Base-by-base conservation (phyloP, 1,139 yeast species). In the Candida freyschussii region DNA sequence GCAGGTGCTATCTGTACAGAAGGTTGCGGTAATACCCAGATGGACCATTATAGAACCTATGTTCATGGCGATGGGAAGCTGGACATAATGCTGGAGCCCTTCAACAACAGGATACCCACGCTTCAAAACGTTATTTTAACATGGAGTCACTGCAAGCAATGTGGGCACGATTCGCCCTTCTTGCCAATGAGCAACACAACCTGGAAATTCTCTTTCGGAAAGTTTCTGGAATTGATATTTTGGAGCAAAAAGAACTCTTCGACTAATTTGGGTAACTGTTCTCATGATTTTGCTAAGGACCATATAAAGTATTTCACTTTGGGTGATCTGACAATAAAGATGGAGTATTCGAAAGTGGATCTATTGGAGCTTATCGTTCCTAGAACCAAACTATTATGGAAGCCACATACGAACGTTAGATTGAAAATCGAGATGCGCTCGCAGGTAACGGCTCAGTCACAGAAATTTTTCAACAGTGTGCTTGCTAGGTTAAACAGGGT, bases 121-220 rank as follows among this genome's bases (percentile, higher is more conserved):
- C 61, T 77, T 27, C 78, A 77, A 39, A 72, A 79, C 47, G 72
- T 73, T n/a, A 75, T 93, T 30, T 64, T 87, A 30, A 81, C 89
- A 69, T 93, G 98, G 98, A 84, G 95, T 55, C 78, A 74, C 44
- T 93, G 99, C 58, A 84, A 81, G 38, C 68, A 67, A 32, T 93
- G 99, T 55, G 72, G 77, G 13, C 72, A 69, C 28, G 69, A 82
- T 0, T 79, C 95, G 4, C 94, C 96, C 0, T 78, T 84, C 11
- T 63, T 78, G 16, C 84, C 86, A n/a, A 76, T 93, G 82, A 82
- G 85, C 47, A 91, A 86, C 34, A 81, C 80, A 18, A 79, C 96
- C 0, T 89, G 94, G 79, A 86, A 81, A 51, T 78, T 80, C 44
- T 89, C 97, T 0, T 78, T 93, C 55, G 98, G 98, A 0, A 93